phyloP scores from a whole-genome alignment of 495 filamentous ascomycete species.

The Bathelium albidoporum region DNA sequence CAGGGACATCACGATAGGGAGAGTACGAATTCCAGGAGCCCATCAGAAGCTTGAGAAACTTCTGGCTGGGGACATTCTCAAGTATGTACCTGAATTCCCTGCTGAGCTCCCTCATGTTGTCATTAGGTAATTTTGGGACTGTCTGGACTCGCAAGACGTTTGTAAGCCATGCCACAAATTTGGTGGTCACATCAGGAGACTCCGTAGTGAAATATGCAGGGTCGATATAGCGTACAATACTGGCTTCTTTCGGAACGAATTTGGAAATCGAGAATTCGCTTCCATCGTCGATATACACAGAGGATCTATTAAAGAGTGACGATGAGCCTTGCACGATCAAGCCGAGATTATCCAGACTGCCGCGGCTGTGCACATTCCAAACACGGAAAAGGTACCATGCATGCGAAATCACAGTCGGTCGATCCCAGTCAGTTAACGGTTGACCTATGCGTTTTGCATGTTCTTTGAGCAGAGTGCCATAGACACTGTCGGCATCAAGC shows the following conservation, averaged over 20 bases:
- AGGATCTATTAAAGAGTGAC: background rate
- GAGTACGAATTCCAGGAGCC: constrained; percentile 2
- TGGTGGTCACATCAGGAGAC: background rate
- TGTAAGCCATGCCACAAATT: background rate
- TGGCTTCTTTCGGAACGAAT: background rate
- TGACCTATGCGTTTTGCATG: background rate
- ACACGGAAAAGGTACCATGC: constrained; percentile 5
- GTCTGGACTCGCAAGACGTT: background rate
- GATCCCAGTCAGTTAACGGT: background rate
- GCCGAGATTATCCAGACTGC: background rate
- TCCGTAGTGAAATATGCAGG: background rate
- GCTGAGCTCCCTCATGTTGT: background rate
- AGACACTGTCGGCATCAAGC: background rate
- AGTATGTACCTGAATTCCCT: constrained; percentile 1
- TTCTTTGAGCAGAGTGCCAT: background rate
- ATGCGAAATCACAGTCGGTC: background rate
- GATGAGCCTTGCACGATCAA: background rate
- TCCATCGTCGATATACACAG: constrained; percentile 2
- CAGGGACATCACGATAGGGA: background rate
- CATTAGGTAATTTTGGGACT: background rate
- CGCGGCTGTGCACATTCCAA: background rate
- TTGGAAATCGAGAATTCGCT: background rate
- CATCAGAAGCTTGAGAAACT: constrained; percentile 6
- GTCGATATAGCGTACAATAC: background rate
- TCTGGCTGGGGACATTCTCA: background rate